A percentile compares a stretch with the other conserved stretches of the same genome.
These are phyloP conservation scores for Termitomyces sp. DNA, from an alignment of 768 basidiomycete genomes.

Conservation along the genomic window DNA sequence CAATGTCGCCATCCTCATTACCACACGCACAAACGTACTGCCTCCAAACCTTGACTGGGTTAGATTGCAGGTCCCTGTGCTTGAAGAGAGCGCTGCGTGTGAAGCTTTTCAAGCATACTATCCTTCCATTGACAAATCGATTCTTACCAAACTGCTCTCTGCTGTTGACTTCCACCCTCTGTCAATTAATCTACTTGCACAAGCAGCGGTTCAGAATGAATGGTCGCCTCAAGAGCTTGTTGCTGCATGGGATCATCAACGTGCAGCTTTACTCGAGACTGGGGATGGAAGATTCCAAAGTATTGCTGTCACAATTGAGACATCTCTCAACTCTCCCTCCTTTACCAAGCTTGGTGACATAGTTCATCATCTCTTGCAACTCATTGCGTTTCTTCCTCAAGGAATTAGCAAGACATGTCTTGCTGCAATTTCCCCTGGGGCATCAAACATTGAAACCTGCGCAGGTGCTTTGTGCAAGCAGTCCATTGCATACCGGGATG, in stretches of 20 bases:
- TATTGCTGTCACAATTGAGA: not conserved
- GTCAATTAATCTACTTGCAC: slow-evolving; percentile 5
- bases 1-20: not conserved
- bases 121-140: not conserved
- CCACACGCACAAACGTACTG: not conserved
- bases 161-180: slow-evolving; percentile 4
- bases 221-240: not conserved
- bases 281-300: not conserved
- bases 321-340: not conserved
- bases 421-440: not conserved
- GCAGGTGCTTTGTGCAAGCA: slow-evolving; percentile 6
- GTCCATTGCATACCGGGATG: slow-evolving; percentile 8
- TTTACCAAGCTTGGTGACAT: not conserved
- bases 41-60: not conserved
- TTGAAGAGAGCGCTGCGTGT: not conserved
- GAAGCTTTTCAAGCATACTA: not conserved
- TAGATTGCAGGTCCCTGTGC: not conserved
- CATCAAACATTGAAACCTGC: not conserved
- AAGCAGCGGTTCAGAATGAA: slow-evolving; percentile 4
- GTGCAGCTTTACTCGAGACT: not conserved
- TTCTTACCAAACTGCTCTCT: not conserved
- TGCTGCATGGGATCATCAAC: slow-evolving; percentile 2
- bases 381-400: slow-evolving; percentile 4
- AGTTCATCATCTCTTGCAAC: not conserved
- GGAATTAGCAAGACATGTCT: not conserved